Evolutionary conservation across 2,329 filamentous ascomycete genomes (phyloP).

Genomic region (Penicillium digitatum): DNA sequence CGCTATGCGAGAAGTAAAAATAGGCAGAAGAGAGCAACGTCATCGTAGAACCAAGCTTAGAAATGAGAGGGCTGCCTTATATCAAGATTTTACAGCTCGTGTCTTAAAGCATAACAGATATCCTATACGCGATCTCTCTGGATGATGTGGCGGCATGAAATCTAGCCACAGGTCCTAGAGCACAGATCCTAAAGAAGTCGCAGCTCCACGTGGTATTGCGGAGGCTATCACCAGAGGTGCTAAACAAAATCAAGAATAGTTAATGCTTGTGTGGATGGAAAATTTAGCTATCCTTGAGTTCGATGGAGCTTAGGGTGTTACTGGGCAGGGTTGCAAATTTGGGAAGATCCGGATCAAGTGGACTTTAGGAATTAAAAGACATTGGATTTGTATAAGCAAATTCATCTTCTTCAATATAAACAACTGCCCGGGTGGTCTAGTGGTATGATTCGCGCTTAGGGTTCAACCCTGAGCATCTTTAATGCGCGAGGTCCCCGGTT

Average conservation of each 20-base stretch:
- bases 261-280: neutral
- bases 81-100: neutral
- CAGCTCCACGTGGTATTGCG: neutral
- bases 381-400: no score
- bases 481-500: neutral
- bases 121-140: neutral
- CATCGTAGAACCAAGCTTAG: neutral
- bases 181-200: neutral
- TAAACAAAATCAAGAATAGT: neutral
- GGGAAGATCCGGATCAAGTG: neutral
- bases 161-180: neutral
- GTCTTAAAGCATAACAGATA: neutral
- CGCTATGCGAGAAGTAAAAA: neutral
- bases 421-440: neutral
- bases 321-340: no score
- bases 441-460: neutral
- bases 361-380: neutral
- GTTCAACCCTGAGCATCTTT: neutral
- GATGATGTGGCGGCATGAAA: neutral
- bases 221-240: neutral
- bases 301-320: neutral
- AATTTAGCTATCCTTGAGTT: neutral
- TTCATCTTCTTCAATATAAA: accelerated
- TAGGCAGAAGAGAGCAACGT: neutral
- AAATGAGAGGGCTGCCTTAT: neutral